A percentile compares a stretch with the other conserved stretches of the same genome.
phyloP scores from a whole-genome alignment of 345 rosid genomes.

The Gossypium australe region DNA sequence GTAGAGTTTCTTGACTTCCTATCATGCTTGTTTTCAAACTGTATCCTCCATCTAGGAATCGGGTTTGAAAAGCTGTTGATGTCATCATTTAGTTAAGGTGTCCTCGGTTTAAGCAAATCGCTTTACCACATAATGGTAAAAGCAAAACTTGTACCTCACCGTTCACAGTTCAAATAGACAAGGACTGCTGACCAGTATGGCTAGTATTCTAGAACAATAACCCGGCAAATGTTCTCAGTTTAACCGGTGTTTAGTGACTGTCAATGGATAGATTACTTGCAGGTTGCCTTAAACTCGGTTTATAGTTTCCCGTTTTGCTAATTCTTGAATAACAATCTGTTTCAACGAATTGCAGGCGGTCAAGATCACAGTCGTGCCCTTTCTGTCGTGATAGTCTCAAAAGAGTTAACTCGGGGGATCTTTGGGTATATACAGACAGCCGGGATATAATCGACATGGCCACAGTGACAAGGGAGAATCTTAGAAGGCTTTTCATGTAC shows the following conservation, averaged over 20 bases:
- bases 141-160: neutral
- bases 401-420: conserved; percentile 63
- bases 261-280: neutral
- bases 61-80: neutral
- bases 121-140: neutral
- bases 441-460: conserved; percentile 46
- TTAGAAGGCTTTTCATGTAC: conserved; percentile 49
- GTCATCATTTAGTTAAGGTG: neutral
- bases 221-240: neutral
- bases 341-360: conserved; percentile 37
- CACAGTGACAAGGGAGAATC: conserved; percentile 49
- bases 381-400: conserved; percentile 62
- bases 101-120: neutral
- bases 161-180: neutral
- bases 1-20: neutral
- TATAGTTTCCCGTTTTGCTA: no score
- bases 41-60: neutral
- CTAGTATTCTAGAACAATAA: neutral
- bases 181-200: neutral
- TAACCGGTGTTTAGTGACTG: neutral
- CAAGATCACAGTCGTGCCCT: conserved; percentile 59
- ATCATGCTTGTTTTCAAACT: neutral
- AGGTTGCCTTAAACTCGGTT: no score
- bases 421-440: conserved; percentile 53
- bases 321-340: neutral